Conservation (phyloP, 495 filamentous ascomycete genomes). For the Podospora conica region DNA sequence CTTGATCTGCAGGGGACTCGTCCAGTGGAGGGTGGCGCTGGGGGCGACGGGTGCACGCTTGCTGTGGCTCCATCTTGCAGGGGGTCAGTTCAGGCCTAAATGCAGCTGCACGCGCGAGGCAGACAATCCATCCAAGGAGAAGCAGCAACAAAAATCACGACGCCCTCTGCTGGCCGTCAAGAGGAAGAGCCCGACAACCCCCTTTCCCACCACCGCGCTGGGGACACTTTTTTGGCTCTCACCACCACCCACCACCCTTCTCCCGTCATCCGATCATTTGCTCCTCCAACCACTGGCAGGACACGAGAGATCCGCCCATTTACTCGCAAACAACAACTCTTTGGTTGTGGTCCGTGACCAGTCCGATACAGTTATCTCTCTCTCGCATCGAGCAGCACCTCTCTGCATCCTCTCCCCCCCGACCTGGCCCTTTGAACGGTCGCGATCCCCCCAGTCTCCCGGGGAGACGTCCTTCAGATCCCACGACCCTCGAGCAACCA, state of each 20-base stretch:
- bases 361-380: background rate
- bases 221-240: background rate
- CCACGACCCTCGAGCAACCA: background rate
- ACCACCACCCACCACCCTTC: background rate
- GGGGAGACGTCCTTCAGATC: background rate
- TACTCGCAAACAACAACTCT: background rate
- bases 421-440: background rate
- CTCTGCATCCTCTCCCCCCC: background rate
- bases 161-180: background rate
- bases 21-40: background rate
- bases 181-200: background rate
- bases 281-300: background rate
- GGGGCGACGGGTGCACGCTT: conserved; percentile 11
- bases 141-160: conserved; percentile 12
- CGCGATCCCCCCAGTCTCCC: background rate
- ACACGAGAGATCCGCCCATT: background rate
- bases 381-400: background rate
- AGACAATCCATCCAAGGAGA: conserved; percentile 12
- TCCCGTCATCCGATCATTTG: background rate
- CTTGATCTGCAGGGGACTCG: background rate
- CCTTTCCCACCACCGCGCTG: background rate
- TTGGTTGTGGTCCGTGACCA: background rate
- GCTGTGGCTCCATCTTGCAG: conserved; percentile 22
- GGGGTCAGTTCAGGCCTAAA: conserved; percentile 29
- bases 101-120: conserved; percentile 22